Percentiles rank a stretch among this genome's conserved stretches.
Evolutionary conservation across 768 basidiomycete species (phyloP).

Genomic region (Tricholoma saponaceum): DNA sequence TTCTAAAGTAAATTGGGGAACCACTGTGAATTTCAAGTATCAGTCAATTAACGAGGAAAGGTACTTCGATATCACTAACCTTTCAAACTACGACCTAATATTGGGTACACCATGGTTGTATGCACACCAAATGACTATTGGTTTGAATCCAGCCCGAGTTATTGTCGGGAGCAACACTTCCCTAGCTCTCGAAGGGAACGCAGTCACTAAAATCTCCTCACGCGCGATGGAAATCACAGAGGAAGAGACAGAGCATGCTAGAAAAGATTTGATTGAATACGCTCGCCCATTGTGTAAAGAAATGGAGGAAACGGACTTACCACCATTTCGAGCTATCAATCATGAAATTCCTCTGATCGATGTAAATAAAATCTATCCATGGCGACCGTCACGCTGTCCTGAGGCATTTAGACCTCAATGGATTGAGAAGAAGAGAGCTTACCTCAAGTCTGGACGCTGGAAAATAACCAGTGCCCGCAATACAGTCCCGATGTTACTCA

Average conservation of each 20-base stretch:
- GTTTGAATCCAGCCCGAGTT: no score
- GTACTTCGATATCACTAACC: slow-evolving; percentile 32
- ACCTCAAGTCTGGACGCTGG: slow-evolving; percentile 25
- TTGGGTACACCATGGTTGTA: slow-evolving; percentile 35
- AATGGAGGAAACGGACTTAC: not conserved
- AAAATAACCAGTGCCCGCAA: slow-evolving; percentile 26
- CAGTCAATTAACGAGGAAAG: no score
- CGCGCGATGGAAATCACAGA: slow-evolving; percentile 5
- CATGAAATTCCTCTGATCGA: not conserved
- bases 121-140: slow-evolving; percentile 22
- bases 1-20: slow-evolving; percentile 27
- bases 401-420: slow-evolving; percentile 29
- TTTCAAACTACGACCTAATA: slow-evolving; percentile 35
- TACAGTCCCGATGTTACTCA: slow-evolving; percentile 3
- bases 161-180: slow-evolving; percentile 19
- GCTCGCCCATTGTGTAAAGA: not conserved
- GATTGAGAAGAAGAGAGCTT: slow-evolving; percentile 24
- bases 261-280: slow-evolving; percentile 11
- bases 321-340: not conserved
- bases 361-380: not conserved
- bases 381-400: slow-evolving; percentile 33
- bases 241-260: slow-evolving; percentile 8
- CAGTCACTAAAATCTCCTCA: slow-evolving; percentile 5
- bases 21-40: slow-evolving; percentile 21
- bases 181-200: slow-evolving; percentile 14